Evolutionary conservation across 805 yeast genomes (phyloP), one percentile per base, ranked within the genome.

Genomic region (Tetrapisispora pingtungensis): DNA sequence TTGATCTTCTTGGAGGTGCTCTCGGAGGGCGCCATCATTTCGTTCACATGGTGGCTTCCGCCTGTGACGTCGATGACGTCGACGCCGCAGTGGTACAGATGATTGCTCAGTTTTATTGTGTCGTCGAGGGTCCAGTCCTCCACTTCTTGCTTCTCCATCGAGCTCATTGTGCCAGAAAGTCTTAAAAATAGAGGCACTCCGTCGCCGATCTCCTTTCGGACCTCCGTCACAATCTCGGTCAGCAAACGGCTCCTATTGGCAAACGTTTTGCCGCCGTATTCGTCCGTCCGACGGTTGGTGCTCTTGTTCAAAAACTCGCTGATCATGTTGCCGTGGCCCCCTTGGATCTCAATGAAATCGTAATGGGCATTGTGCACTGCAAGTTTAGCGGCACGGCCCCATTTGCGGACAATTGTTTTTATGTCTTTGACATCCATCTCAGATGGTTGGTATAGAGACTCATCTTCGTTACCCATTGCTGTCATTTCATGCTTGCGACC

Each of bases 271-370:
- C 85, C 86, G 10, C 45, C 45, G 50, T 78, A 81, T 49, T 72
- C 67, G 54, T 81, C 87, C 1, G 73, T 72, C 55, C 87, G 70
- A 46, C 65, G 57, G 60, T 81, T 79, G 26, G 73, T 60, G 36
- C 56, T 51, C 1, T 64, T 60, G 30, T 74, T 69, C 43, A 75
- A 52, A 51, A 81, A 78, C 52, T 71, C 68, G 53, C 69, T 65
- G 31, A 73, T 47, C 41, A 80, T 58, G 53, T 75, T 78, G 2
- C 86, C 85, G 57, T 79, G 78, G 14, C 83, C 83, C 26, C 68
- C 72, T 54, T 81, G 85, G 41, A 81, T 65, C 55, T 79, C 85
- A 39, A 80, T 68, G 40, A 75, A 75, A 57, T 80, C 84, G 46
- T 75, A 70, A 1, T 80, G 78, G 7, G 78, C 71, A 31, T 64